phyloP scores from a whole-genome alignment of 2,329 filamentous ascomycete species.

The Aspergillus sp. region DNA sequence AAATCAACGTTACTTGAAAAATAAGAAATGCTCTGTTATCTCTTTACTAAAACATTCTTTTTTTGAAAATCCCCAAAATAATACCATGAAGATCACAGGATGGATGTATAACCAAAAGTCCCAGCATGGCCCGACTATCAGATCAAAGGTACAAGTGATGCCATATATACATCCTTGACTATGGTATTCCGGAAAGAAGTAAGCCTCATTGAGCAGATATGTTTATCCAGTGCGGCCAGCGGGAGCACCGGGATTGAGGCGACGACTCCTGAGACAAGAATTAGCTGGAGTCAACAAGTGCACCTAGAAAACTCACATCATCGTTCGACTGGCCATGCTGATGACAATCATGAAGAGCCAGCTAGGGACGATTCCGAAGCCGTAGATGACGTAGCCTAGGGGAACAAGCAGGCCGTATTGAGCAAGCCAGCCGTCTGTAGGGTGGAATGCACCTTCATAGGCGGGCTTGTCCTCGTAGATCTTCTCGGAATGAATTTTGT shows the following conservation, averaged over 20 bases:
- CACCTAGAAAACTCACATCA: conserved; percentile 58
- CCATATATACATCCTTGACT: conserved; percentile 43
- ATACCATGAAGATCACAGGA: conserved; percentile 10
- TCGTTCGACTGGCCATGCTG: conserved; percentile 62
- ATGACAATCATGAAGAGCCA: conserved; percentile 69
- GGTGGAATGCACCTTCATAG: conserved; percentile 65
- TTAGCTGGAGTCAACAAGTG: conserved; percentile 16
- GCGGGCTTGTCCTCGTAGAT: conserved; percentile 56
- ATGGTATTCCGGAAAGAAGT: conserved; percentile 15
- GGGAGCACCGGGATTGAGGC: conserved; percentile 29
- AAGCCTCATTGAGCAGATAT: conserved; percentile 20
- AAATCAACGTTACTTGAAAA: not conserved
- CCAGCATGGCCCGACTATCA: conserved; percentile 22
- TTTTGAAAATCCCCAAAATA: conserved; percentile 5
- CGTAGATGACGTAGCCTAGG: conserved; percentile 61
- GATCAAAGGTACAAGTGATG: conserved; percentile 24
- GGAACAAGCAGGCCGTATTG: conserved; percentile 58
- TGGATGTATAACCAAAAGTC: conserved; percentile 13
- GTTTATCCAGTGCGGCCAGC: conserved; percentile 27
- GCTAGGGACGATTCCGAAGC: conserved; percentile 62
- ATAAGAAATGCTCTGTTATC: not conserved
- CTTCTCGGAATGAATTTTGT: conserved; percentile 61
- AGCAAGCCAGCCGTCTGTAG: conserved; percentile 62
- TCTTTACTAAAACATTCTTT: not conserved
- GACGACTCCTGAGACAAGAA: conserved; percentile 31